Base-by-base conservation (phyloP, 495 filamentous ascomycete genomes). In the Podospora pseudoanserina region DNA sequence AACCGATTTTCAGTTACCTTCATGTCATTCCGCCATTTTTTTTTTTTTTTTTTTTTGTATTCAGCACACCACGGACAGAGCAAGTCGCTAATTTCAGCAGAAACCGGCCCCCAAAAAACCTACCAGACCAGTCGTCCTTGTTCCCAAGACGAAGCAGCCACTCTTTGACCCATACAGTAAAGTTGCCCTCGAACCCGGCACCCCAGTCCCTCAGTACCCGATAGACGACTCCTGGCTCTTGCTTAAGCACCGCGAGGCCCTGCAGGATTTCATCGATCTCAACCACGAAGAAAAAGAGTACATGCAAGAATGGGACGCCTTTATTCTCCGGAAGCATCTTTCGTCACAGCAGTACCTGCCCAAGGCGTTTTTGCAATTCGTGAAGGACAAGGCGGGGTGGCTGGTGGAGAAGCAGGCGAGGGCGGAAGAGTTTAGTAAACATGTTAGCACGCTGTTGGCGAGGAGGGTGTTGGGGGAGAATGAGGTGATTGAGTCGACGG, bases 131-230 rank as follows among this genome's bases (percentile, higher is more conserved):
- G 59, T 71, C 65, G 73, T 82, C 19, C 56, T 77, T 13, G 80
- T 86, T 54, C 85, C 85, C 20, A 72, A 80, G 32, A 82, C 79
- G 27, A 79, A 81, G 19, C 82, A 84, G 44, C 82, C 80, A 16
- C 80, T 86, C 49, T 86, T 79, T 65, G 79, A 86, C 70, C 79
- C 81, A 1, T 75, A 83, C 18, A 81, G 79, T 71, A 86, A 85
- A 67, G 78, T 76, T 23, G 67, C 74, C 5, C 79, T 86, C 9
- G 68, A 78, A n/a, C 79, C 83, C 2, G 84, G 83, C 39, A 75
- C 77, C 0, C 74, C 80, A 23, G 71, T 85, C 9, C 79, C 78
- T 20, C 73, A 79, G 26, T 76, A 77, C 28, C 73, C 72, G 2
- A 73, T 81, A 5, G 81, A 85, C 70, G 81, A 83, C 63, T 70